Evolutionary conservation across 129 eudicot species (phyloP), one percentile per base, ranked within the genome.

Genomic region (Saussurea involucrata): DNA sequence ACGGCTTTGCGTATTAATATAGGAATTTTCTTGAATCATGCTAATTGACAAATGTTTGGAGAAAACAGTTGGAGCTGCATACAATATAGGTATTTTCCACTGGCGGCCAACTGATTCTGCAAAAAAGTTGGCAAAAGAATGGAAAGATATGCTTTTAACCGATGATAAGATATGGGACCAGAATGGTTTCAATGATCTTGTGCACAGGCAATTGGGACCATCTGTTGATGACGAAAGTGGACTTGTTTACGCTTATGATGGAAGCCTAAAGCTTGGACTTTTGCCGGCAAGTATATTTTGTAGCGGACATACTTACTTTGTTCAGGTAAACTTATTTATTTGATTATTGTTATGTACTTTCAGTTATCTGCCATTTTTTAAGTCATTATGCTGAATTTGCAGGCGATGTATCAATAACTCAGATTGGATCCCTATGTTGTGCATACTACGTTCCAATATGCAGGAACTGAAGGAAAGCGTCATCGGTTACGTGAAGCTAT

Each of bases 111-210:
- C 97, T 31, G 86, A 88, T 27, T 74, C 97, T 67, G 84, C 97
- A 24, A 91, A 81, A 75, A 94, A 87, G 22, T 85, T 94, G 85
- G 96, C 98, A 44, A 91, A 83, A 82, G 96, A 94, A 83, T 94
- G 98, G 98, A 94, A 91, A 78, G 97, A 94, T 22, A 55, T 91
- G 90, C 96, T 94, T 83, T 64, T 89, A 69, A 86, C 85, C n/a
- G 96, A 94, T 83, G 98, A 94, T n/a, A 91, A 81, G 71, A 87
- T 91, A 84, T 94, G 98, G 98, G 98, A 94, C 80, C 98, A 91
- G 68, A 94, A 89, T 68, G 98, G 90, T 76, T 91, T 94, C 77
- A 94, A 94, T 76, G 96, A 94, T 27, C 79, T 94, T 65, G 77
- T 94, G 57, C 90, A 83, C 78, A 86, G 84, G 85, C 98, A 91